phyloP scores from a whole-genome alignment of 2,329 filamentous ascomycete genomes.

The Fusarium scirpi region DNA sequence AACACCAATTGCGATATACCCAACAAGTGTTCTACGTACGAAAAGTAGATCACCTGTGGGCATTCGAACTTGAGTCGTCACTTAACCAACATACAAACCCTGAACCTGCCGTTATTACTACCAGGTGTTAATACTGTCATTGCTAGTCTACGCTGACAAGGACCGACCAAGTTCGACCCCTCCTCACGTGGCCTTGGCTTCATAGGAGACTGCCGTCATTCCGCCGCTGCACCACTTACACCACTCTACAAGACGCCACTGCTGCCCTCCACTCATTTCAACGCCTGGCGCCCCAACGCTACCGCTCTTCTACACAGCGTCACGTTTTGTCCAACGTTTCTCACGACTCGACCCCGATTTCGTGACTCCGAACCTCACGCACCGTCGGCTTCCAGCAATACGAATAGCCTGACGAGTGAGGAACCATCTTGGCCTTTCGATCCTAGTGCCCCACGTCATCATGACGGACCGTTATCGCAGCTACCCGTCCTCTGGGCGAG shows the following conservation, averaged over 20 bases:
- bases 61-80: slow-evolving; percentile 3
- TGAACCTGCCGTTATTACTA: slow-evolving; percentile 3
- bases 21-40: not conserved
- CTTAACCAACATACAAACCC: slow-evolving; percentile 26
- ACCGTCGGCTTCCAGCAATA: slow-evolving; percentile 16
- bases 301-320: slow-evolving; percentile 31
- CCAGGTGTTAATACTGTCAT: slow-evolving; percentile 22
- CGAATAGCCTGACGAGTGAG: slow-evolving; percentile 22
- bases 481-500: slow-evolving; percentile 57
- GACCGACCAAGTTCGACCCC: slow-evolving; percentile 41
- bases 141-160: slow-evolving; percentile 37
- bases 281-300: slow-evolving; percentile 25
- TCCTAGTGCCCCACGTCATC: slow-evolving; percentile 41
- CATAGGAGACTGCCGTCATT: slow-evolving; percentile 39
- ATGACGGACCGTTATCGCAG: slow-evolving; percentile 64
- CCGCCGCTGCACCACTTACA: slow-evolving; percentile 29
- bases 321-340: slow-evolving; percentile 36
- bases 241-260: slow-evolving; percentile 25
- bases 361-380: slow-evolving; percentile 8
- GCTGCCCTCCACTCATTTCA: slow-evolving; percentile 29
- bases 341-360: slow-evolving; percentile 19
- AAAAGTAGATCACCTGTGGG: slow-evolving; percentile 10
- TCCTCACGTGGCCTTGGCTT: slow-evolving; percentile 47
- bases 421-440: slow-evolving; percentile 9
- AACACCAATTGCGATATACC: slow-evolving; percentile 1